phyloP scores from a whole-genome alignment of 352 stramenopile species.

The Globisporangium paddicum region DNA sequence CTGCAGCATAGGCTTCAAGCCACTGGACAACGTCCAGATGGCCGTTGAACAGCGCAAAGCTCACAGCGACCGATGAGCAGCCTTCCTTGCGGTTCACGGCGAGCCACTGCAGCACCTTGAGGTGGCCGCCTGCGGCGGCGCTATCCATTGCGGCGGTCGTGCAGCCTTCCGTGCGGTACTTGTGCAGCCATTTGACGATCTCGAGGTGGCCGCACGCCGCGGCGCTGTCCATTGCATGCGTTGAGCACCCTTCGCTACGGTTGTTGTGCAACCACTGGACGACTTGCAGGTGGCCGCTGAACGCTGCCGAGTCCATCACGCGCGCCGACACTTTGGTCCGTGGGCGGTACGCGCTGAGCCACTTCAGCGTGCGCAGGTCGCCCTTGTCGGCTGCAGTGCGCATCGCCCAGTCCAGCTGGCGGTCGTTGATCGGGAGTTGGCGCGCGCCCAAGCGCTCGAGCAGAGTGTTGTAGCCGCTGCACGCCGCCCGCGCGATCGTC shows the following conservation, averaged over 20 bases:
- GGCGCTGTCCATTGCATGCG: conserved; percentile 73
- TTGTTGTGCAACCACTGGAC: conserved; percentile 72
- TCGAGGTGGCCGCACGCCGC: conserved; percentile 63
- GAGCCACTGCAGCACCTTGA: conserved; percentile 70
- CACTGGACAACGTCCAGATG: conserved; percentile 61
- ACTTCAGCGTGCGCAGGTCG: conserved; percentile 53
- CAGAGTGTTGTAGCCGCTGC: conserved; percentile 44
- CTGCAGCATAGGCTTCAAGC: conserved; percentile 42
- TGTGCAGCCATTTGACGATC: conserved; percentile 70
- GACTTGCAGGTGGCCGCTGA: conserved; percentile 58
- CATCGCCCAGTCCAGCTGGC: conserved; percentile 64
- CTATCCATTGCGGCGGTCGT: conserved; percentile 72
- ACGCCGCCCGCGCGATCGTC: conserved; percentile 53
- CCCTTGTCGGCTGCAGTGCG: conserved; percentile 66
- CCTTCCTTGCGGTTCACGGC: conserved; percentile 52
- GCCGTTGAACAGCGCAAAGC: conserved; percentile 65
- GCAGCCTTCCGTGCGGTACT: conserved; percentile 57
- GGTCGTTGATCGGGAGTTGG: conserved; percentile 32
- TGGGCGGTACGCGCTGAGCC: conserved; percentile 54
- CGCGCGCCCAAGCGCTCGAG: conserved; percentile 39
- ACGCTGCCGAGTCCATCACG: conserved; percentile 80
- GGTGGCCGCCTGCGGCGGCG: conserved; percentile 55
- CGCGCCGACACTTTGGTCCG: conserved; percentile 47
- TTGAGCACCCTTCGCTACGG: conserved; percentile 64
- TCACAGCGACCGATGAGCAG: conserved; percentile 61